Percentiles rank a stretch among this genome's conserved stretches.
These are phyloP conservation scores for Leishmania martiniquensis DNA, from an alignment of 208 protist species.

Conservation along the genomic window DNA sequence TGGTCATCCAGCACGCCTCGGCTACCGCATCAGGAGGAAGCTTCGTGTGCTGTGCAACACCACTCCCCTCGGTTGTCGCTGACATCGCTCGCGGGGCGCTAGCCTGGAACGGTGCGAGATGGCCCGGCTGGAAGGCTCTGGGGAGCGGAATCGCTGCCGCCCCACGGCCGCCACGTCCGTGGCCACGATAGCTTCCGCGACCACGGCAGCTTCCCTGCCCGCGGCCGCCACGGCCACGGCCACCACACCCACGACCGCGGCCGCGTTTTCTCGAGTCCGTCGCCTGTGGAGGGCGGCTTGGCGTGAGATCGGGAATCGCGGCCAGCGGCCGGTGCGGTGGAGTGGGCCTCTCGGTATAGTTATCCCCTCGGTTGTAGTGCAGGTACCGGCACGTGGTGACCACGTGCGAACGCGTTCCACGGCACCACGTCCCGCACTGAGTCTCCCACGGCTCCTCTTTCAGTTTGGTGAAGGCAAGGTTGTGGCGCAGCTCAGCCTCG, in stretches of 20 bases:
- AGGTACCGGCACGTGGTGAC: conserved; percentile 73
- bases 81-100: background rate
- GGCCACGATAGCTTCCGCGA: conserved; percentile 8
- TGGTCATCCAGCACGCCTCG: conserved; percentile 13
- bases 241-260: conserved; percentile 26
- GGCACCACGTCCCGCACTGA: conserved; percentile 77
- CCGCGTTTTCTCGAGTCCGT: conserved; percentile 29
- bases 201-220: conserved; percentile 25
- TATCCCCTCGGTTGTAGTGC: conserved; percentile 63
- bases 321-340: conserved; percentile 49
- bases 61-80: background rate
- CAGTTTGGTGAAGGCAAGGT: conserved; percentile 56
- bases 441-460: conserved; percentile 42
- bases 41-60: conserved; percentile 11
- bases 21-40: background rate
- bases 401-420: conserved; percentile 53
- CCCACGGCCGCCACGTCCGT: conserved; percentile 16
- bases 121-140: conserved; percentile 13
- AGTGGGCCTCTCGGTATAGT: conserved; percentile 64
- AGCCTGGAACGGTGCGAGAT: conserved; percentile 1
- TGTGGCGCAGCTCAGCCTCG: conserved; percentile 66
- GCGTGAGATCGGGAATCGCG: conserved; percentile 62
- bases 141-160: conserved; percentile 17
- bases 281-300: conserved; percentile 37
- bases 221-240: conserved; percentile 27